Evolutionary conservation across 176 grass and related monocot species (phyloP).

Genomic region (Rhynchospora tenuis): DNA sequence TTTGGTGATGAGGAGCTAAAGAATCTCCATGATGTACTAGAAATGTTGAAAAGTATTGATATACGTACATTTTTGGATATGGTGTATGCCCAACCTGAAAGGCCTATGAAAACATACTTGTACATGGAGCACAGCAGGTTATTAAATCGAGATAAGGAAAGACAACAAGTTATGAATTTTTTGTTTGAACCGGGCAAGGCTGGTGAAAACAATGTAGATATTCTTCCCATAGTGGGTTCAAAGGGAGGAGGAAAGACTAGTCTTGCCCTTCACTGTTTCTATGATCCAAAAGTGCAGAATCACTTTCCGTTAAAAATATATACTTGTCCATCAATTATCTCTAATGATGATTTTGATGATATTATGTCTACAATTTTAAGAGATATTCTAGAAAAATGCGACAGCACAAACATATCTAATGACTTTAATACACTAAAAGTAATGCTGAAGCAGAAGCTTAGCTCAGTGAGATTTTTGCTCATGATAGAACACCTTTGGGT

Average conservation of each 20-base stretch:
- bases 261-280: slow-evolving; percentile 24
- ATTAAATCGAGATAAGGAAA: too few relatives aligned
- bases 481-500: not conserved
- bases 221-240: not conserved
- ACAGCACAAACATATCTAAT: not conserved
- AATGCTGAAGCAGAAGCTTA: not conserved
- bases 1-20: too few relatives aligned
- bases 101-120: too few relatives aligned
- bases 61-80: too few relatives aligned
- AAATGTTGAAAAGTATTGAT: too few relatives aligned
- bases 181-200: too few relatives aligned
- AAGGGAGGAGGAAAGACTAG: slow-evolving; percentile 35
- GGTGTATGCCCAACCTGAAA: too few relatives aligned
- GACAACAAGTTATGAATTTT: too few relatives aligned
- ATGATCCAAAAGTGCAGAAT: slow-evolving; percentile 21
- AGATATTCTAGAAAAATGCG: not conserved
- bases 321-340: not conserved
- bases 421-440: not conserved
- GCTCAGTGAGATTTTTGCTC: not conserved
- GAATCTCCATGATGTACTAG: too few relatives aligned
- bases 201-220: too few relatives aligned
- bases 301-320: not conserved
- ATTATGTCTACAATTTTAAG: not conserved
- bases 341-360: not conserved
- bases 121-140: too few relatives aligned